These are phyloP conservation scores for Lindgomyces ingoldianus DNA, from an alignment of 495 filamentous ascomycete species.

Conservation along the genomic window DNA sequence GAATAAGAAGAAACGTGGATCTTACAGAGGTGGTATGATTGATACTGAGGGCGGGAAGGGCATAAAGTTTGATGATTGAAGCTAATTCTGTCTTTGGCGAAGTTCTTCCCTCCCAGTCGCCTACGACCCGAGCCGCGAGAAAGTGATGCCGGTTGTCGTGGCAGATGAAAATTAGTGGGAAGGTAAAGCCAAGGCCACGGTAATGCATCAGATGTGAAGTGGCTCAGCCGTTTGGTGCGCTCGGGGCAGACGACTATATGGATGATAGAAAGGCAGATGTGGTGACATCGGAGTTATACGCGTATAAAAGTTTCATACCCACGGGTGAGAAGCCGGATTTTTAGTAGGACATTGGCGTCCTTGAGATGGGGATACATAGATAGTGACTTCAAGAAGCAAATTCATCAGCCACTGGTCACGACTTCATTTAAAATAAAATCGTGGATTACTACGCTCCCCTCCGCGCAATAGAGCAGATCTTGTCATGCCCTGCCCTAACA, in stretches of 20 bases:
- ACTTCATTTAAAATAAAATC: too few species aligned
- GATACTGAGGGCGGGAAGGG: conserved; percentile 59
- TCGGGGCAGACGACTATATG: too few species aligned
- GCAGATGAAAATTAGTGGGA: too few species aligned
- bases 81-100: neutral
- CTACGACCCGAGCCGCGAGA: neutral
- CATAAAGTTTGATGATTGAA: conserved; percentile 85
- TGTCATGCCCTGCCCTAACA: too few species aligned
- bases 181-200: too few species aligned
- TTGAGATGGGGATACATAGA: too few species aligned
- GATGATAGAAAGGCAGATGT: neutral
- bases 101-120: neutral
- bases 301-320: neutral
- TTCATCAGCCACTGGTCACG: too few species aligned
- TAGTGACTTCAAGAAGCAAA: neutral
- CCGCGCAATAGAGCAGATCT: too few species aligned
- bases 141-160: neutral
- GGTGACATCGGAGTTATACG: neutral
- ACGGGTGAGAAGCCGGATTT: neutral
- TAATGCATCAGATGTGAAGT: too few species aligned
- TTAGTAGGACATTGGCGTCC: neutral
- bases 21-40: conserved; percentile 39
- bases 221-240: too few species aligned
- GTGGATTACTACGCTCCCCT: too few species aligned
- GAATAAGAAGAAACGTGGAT: conserved; percentile 91